Evolutionary conservation across 2,329 filamentous ascomycete genomes (phyloP), one percentile per base, ranked within the genome.

Genomic region (Trichoderma oligosporum): DNA sequence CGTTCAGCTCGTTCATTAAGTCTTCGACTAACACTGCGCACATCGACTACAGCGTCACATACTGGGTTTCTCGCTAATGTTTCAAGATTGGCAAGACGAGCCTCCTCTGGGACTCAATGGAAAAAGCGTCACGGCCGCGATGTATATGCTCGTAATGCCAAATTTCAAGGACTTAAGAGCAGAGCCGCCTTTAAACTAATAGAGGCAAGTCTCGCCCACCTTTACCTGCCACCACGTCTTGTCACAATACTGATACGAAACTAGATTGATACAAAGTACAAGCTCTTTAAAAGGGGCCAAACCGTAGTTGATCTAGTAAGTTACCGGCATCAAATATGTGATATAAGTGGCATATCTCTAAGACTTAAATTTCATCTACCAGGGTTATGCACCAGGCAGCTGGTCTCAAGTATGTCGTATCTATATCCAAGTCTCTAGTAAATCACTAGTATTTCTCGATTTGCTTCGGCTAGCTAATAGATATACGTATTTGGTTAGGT

Each of bases 141-240:
- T 74, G 74, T 73, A 16, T 96, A 85, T 69, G 82, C 87, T 0
- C 83, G 82, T 56, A 83, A 88, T 65, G 92, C 94, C 44, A 88
- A 85, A 67, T 84, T 95, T 2, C 81, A 88, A 63, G 87, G 87
- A 0, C 75, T 97, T 58, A 97, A 93, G 73, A 95, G 91, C 66
- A 84, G 94, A 61, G 94, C 94, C 24, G 94, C 92, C 0, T 97
- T 94, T 72, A 99, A 99, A 73, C 77, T 99, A 8, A 74, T 97
- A 16, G 89, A 97, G 78, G 91, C 91, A 68, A 29, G 66, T 9
- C n/a, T 31, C 18, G 27, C 29, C 39, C 9, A n/a, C 22, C 6
- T 24, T 9, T 48, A 6, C 18, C 12, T 31, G 7, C 4, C 9
- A 16, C 24, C 7, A 24, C 12, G 20, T 18, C 2, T 20, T 25